Percentiles rank a stretch among this genome's conserved stretches.
These are phyloP conservation scores for Eutypella sp. DNA, from an alignment of 2,329 filamentous ascomycete species.

Conservation along the genomic window DNA sequence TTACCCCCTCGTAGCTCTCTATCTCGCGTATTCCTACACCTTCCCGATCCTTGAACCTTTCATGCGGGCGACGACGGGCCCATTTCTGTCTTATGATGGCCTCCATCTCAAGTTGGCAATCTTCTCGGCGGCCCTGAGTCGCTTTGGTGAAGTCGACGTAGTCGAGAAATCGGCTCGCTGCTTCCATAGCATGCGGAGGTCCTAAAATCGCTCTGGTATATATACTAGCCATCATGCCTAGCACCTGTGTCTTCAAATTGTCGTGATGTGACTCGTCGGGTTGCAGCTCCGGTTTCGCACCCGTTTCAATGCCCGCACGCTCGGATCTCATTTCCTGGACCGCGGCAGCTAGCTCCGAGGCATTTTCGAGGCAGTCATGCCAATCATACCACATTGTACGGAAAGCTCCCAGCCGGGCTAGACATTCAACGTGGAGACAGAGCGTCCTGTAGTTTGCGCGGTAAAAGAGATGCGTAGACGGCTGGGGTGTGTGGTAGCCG, in stretches of 20 bases:
- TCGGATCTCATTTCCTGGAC: not conserved
- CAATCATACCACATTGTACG: constrained; percentile 25
- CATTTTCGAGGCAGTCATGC: constrained; percentile 1
- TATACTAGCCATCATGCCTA: not conserved
- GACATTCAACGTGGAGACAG: constrained; percentile 13
- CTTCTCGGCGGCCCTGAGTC: constrained; percentile 4
- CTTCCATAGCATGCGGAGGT: constrained; percentile 1
- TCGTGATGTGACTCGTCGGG: not conserved
- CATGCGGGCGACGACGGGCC: not conserved
- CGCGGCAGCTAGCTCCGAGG: not conserved
- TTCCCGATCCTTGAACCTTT: not conserved
- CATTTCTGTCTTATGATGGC: constrained; percentile 12
- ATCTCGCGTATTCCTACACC: not conserved
- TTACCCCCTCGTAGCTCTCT: not conserved
- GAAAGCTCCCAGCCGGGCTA: constrained; percentile 23
- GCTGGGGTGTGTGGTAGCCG: constrained; percentile 4
- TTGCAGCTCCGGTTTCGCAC: not conserved
- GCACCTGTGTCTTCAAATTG: not conserved
- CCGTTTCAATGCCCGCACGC: not conserved
- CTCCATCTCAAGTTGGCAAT: constrained; percentile 20
- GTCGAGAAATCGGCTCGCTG: constrained; percentile 3
- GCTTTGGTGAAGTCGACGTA: constrained; percentile 6
- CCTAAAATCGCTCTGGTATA: constrained; percentile 5
- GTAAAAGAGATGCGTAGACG: constrained; percentile 8
- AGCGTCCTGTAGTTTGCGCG: not conserved